Evolutionary conservation across 768 basidiomycete species (phyloP).

Genomic region (Amanita fuliginea): DNA sequence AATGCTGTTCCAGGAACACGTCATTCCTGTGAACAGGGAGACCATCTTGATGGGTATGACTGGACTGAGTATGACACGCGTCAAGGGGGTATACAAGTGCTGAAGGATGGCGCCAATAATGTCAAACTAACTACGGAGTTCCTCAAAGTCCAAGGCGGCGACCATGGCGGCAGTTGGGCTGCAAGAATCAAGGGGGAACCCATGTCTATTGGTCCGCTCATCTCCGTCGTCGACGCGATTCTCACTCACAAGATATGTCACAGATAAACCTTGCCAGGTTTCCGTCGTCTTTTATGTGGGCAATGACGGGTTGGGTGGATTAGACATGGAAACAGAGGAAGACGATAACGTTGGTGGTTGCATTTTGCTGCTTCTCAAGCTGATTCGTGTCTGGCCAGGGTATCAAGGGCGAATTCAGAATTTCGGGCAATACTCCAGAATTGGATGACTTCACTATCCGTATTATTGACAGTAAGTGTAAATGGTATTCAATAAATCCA

Average conservation of each 20-base stretch:
- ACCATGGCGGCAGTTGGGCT: conserved; percentile 83
- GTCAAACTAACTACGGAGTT: conserved; percentile 78
- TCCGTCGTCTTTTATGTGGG: conserved; percentile 85
- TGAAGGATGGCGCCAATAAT: conserved; percentile 76
- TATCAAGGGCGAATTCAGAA: conserved; percentile 53
- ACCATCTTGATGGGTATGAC: conserved; percentile 70
- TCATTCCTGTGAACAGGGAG: conserved; percentile 84
- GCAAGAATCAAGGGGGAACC: conserved; percentile 76
- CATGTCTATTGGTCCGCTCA: conserved; percentile 45
- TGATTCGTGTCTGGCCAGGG: conserved; percentile 38
- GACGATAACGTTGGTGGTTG: conserved; percentile 52
- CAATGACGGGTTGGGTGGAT: conserved; percentile 73
- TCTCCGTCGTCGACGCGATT: background rate
- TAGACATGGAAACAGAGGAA: conserved; percentile 73
- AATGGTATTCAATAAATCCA: background rate
- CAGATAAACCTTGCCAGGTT: conserved; percentile 44
- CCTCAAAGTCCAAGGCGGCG: conserved; percentile 75
- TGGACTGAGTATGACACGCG: conserved; percentile 85
- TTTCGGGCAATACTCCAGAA: conserved; percentile 66
- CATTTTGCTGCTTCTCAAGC: background rate
- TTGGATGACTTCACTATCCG: conserved; percentile 77
- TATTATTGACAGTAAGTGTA: conserved; percentile 56
- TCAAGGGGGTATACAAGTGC: conserved; percentile 75
- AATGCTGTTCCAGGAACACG: conserved; percentile 42
- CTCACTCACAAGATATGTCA: background rate